Evolutionary conservation across 495 filamentous ascomycete species (phyloP).

Genomic region (Tetracladium marchalianum): DNA sequence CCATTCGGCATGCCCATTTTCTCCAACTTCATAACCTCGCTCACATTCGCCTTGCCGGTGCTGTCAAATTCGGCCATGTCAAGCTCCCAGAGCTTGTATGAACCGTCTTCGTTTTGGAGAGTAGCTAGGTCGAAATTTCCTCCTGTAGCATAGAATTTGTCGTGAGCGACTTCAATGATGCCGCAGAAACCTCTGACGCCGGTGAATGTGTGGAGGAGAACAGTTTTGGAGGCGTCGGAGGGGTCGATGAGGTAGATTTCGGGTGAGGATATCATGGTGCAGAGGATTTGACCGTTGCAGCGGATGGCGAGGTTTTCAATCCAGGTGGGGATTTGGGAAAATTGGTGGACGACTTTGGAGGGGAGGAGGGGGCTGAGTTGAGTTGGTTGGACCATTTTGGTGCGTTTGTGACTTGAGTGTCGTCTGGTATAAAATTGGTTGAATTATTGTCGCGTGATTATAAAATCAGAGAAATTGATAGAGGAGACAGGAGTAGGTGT

Average conservation of each 20-base stretch:
- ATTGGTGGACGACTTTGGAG: not conserved
- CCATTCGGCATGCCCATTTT: constrained; percentile 31
- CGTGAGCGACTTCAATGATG: constrained; percentile 27
- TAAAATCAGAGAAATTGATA: too few relatives aligned
- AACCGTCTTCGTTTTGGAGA: constrained; percentile 21
- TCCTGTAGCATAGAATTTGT: constrained; percentile 30
- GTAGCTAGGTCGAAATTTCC: constrained; percentile 21
- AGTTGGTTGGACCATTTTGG: too few relatives aligned
- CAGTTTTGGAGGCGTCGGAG: not conserved
- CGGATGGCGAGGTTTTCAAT: constrained; percentile 26
- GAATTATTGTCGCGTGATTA: too few relatives aligned
- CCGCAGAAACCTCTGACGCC: constrained; percentile 25
- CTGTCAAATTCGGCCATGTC: constrained; percentile 11
- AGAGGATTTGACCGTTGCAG: constrained; percentile 20
- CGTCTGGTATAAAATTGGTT: too few relatives aligned
- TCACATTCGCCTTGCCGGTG: constrained; percentile 7
- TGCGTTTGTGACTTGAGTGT: too few relatives aligned
- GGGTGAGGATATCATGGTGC: constrained; percentile 15
- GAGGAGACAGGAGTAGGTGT: too few relatives aligned
- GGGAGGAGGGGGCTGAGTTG: not conserved
- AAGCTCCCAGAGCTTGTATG: constrained; percentile 25
- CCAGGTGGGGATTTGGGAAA: constrained; percentile 14
- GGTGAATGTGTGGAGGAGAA: not conserved
- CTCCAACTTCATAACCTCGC: constrained; percentile 22
- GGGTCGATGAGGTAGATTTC: constrained; percentile 4